A percentile compares a stretch with the other conserved stretches of the same genome.
Evolutionary conservation across 2,329 filamentous ascomycete genomes (phyloP).

Genomic region (Drechslerella dactyloides): DNA sequence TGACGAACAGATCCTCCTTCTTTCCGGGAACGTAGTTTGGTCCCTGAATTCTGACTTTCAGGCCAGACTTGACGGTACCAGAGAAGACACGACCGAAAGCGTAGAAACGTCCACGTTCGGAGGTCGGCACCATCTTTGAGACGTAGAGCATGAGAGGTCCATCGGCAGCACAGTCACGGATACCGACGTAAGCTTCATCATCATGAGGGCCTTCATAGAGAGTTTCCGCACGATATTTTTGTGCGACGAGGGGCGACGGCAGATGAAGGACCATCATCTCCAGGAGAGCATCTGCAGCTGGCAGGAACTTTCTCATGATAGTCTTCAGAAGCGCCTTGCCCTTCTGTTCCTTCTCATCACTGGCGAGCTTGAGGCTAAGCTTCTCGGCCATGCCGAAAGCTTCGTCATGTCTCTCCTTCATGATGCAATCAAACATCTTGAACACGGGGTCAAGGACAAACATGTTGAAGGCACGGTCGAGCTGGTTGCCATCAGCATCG

Average conservation of each 20-base stretch:
- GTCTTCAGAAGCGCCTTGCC: slow-evolving; percentile 98
- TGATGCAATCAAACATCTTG: slow-evolving; percentile 95
- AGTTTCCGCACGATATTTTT: slow-evolving; percentile 97
- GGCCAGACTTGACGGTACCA: slow-evolving; percentile 94
- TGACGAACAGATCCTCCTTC: slow-evolving; percentile 99
- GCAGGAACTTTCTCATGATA: slow-evolving; percentile 98
- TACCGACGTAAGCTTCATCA: slow-evolving; percentile 90
- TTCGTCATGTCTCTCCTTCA: slow-evolving; percentile 99
- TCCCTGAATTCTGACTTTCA: slow-evolving; percentile 99
- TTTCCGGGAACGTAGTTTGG: slow-evolving; percentile 98
- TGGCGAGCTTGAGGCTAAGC: slow-evolving; percentile 88
- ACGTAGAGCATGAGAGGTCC: slow-evolving; percentile 99
- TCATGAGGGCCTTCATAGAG: slow-evolving; percentile 97
- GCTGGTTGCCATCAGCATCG: slow-evolving; percentile 77
- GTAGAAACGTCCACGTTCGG: slow-evolving; percentile 99
- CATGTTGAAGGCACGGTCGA: slow-evolving; percentile 99
- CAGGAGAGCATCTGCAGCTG: slow-evolving; percentile 93
- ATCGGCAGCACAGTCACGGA: slow-evolving; percentile 98
- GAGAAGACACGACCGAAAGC: slow-evolving; percentile 99
- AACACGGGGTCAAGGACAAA: slow-evolving; percentile 99
- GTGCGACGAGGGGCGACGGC: slow-evolving; percentile 91
- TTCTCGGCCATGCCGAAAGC: slow-evolving; percentile 81
- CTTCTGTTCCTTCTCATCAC: slow-evolving; percentile 89
- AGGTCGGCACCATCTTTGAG: slow-evolving; percentile 99
- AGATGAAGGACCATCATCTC: slow-evolving; percentile 99